Conservation (phyloP, 73 alveolate genomes). For the Durusdinium trenchii region DNA sequence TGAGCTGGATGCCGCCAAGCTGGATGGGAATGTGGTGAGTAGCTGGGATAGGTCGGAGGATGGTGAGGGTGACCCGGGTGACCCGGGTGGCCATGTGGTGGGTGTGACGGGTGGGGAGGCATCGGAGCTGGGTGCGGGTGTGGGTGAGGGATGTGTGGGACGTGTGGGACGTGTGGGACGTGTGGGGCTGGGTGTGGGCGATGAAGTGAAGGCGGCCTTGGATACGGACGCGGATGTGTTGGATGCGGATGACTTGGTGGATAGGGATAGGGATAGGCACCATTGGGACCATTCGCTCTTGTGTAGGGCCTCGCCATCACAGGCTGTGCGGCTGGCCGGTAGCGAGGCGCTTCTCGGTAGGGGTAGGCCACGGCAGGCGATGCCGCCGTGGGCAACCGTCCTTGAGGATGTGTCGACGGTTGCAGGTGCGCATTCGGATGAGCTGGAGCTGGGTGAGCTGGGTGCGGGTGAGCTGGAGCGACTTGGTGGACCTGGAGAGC, state of each 20-base stretch:
- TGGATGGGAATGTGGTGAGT: neutral
- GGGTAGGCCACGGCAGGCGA: neutral
- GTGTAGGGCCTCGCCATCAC: too few relatives aligned
- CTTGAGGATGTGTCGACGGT: slow-evolving; percentile 1
- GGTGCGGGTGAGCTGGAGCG: slow-evolving; percentile 5
- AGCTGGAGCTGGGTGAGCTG: too few relatives aligned
- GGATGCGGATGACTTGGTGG: neutral
- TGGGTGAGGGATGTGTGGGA: neutral
- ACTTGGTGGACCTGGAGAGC: neutral
- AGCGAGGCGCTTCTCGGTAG: slow-evolving; percentile 21
- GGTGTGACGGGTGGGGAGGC: neutral
- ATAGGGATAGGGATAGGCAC: too few relatives aligned
- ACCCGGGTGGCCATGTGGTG: neutral
- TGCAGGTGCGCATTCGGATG: neutral
- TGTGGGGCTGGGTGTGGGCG: neutral
- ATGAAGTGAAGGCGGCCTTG: neutral
- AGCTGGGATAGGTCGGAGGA: neutral
- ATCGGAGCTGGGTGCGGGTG: neutral
- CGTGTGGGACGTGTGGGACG: neutral
- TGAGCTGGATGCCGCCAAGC: neutral
- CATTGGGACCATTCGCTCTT: too few relatives aligned
- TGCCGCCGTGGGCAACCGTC: neutral
- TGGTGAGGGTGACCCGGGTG: neutral
- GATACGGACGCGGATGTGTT: neutral
- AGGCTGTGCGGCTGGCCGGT: too few relatives aligned